Evolutionary conservation across 2,329 filamentous ascomycete genomes (phyloP), one percentile per base, ranked within the genome.

Genomic region (Pseudocercospora ulei): DNA sequence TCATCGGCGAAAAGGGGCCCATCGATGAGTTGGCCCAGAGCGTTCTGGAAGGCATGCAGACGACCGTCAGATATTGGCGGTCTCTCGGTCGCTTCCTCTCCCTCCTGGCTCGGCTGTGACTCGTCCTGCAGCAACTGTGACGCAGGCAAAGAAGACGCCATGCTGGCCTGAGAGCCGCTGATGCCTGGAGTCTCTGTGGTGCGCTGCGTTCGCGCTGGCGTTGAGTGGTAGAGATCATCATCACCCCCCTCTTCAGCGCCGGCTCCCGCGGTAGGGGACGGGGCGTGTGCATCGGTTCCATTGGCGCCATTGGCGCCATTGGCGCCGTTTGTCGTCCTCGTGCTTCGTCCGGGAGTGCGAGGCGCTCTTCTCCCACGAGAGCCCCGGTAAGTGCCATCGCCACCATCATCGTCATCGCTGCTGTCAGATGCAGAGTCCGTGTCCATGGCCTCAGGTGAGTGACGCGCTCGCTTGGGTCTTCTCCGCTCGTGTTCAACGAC

Each of bases 1-100:
- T 96, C 90, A 45, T 92, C 83, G 19, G 79, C 76, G 58, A 98
- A 98, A n/a, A 98, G 62, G 7, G 75, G 71, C 0, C 81, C 80
- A 53, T 80, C 80, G 55, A 94, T 79, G 38, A 98, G 69, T 53
- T 84, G 81, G 14, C 90, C 90, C 2, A 98, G 70, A 2, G 82
- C 75, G 7, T 75, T 75, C 38, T 84, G 78, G 77, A 98, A 98
- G 1, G 76, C 65, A 4, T 73, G 67, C 16, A 94, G 65, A 25
- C 90, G 75, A 25, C 71, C 69, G 0, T 73, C 54, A 1, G 72
- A 67, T 56, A 86, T 77, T 1, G 72, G 53, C 44, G 41, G 65
- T 56, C 29, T 64, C 39, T 56, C 66, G 50, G 65, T 61, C 13
- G 52, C 59, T 33, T 54, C 50, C 33, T 48, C 45, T 12, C 55